phyloP scores from a whole-genome alignment of 768 basidiomycete genomes.

The Pulveroboletus frians region DNA sequence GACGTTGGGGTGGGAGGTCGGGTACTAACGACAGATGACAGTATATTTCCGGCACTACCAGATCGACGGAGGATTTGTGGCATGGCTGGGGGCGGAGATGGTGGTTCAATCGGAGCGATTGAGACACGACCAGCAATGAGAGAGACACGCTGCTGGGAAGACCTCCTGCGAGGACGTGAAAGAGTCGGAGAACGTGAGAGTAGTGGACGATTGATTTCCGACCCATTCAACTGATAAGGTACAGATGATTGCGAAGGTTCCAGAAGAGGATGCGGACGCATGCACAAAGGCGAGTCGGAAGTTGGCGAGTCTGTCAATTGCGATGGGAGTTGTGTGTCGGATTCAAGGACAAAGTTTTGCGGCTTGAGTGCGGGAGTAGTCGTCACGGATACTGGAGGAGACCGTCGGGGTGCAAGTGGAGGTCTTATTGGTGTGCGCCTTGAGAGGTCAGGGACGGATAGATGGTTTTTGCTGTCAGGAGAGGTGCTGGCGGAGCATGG shows the following conservation, averaged over 20 bases:
- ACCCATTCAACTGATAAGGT: slow-evolving; percentile 17
- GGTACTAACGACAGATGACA: slow-evolving; percentile 57
- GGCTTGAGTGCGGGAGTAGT: slow-evolving; percentile 25
- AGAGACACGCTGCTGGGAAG: slow-evolving; percentile 81
- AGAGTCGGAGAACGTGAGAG: slow-evolving; percentile 49
- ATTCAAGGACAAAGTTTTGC: slow-evolving; percentile 19
- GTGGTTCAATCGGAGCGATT: slow-evolving; percentile 71
- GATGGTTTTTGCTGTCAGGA: slow-evolving; percentile 6
- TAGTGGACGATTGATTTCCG: slow-evolving; percentile 25
- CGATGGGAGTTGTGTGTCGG: slow-evolving; percentile 25
- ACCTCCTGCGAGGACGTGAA: slow-evolving; percentile 65
- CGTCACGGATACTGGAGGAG: slow-evolving; percentile 12
- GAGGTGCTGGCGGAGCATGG: slow-evolving; percentile 3
- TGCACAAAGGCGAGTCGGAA: slow-evolving; percentile 29
- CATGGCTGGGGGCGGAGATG: slow-evolving; percentile 55
- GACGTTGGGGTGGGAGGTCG: slow-evolving; percentile 57
- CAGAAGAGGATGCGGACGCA: slow-evolving; percentile 32
- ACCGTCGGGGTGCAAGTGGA: slow-evolving; percentile 7
- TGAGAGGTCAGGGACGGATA: slow-evolving; percentile 14
- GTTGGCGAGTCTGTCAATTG: slow-evolving; percentile 30
- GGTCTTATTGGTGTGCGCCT: slow-evolving; percentile 4
- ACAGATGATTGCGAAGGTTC: slow-evolving; percentile 14
- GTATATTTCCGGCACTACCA: slow-evolving; percentile 55
- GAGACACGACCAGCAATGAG: slow-evolving; percentile 77
- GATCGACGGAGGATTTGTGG: slow-evolving; percentile 62